Conservation (phyloP, 768 basidiomycete genomes). For the Astraeus odoratus region DNA sequence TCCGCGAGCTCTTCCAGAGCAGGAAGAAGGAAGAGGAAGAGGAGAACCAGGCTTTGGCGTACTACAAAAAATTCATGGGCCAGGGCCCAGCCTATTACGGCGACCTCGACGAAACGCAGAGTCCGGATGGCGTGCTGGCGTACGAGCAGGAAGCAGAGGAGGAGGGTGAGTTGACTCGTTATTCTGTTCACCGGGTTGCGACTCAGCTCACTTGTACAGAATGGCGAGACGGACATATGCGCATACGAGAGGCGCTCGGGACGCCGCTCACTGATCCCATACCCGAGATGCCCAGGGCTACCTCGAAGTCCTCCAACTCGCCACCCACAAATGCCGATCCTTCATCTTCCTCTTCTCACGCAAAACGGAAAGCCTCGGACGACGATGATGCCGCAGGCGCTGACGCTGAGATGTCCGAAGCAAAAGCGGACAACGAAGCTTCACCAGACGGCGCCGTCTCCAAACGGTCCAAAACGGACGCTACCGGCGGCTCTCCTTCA, state of each 20-base stretch:
- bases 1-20: conserved; percentile 88
- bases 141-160: conserved; percentile 70
- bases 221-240: conserved; percentile 56
- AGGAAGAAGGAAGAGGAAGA: conserved; percentile 85
- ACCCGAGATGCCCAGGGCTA: conserved; percentile 41
- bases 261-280: conserved; percentile 45
- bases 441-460: conserved; percentile 2
- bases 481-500: conserved; percentile 4
- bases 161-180: conserved; percentile 44
- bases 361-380: conserved; percentile 54
- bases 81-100: conserved; percentile 89
- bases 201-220: conserved; percentile 32
- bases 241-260: conserved; percentile 47
- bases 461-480: conserved; percentile 25
- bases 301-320: conserved; percentile 12
- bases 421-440: conserved; percentile 9
- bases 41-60: conserved; percentile 67
- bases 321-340: conserved; percentile 18
- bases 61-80: conserved; percentile 83
- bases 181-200: neutral
- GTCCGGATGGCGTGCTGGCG: conserved; percentile 54
- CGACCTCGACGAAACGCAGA: conserved; percentile 68
- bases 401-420: conserved; percentile 1
- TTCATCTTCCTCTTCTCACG: conserved; percentile 17
- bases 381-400: conserved; percentile 32